These are phyloP conservation scores for Gentiana straminea DNA, from an alignment of 257 asterid species.

Conservation along the genomic window DNA sequence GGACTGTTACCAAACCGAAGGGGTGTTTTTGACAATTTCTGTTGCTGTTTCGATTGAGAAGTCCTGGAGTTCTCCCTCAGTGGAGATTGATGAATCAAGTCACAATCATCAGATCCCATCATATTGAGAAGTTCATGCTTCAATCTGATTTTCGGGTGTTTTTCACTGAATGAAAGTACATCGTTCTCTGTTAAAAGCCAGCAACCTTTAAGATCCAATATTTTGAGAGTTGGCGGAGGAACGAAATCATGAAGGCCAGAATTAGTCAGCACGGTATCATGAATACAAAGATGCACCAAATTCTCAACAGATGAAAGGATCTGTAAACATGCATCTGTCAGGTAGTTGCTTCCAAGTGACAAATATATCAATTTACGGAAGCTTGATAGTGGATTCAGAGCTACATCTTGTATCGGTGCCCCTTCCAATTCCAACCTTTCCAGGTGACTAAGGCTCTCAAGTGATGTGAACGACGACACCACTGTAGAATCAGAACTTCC, in stretches of 20 bases:
- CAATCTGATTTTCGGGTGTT: constrained; percentile 48
- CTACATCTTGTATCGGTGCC: constrained; percentile 34
- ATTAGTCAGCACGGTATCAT: constrained; percentile 55
- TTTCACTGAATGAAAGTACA: constrained; percentile 37
- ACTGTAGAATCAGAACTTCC: constrained; percentile 16
- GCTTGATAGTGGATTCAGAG: constrained; percentile 43
- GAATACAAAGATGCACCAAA: constrained; percentile 41
- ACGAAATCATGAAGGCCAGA: constrained; percentile 39
- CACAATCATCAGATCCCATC: constrained; percentile 15
- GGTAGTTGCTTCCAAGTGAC: constrained; percentile 40
- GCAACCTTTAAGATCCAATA: constrained; percentile 78
- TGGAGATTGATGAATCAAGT: constrained; percentile 21
- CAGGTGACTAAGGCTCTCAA: constrained; percentile 38
- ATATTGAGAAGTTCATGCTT: constrained; percentile 44
- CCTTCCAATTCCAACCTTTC: constrained; percentile 69
- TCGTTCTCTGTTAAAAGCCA: constrained; percentile 68
- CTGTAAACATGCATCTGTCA: constrained; percentile 50
- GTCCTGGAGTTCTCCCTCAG: constrained; percentile 17
- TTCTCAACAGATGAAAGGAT: constrained; percentile 29
- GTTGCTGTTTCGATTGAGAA: constrained; percentile 19
- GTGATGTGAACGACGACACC: constrained; percentile 39
- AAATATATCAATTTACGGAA: constrained; percentile 42
- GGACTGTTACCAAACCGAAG: constrained; percentile 8
- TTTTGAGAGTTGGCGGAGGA: constrained; percentile 49
- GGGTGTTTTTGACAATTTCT: constrained; percentile 24